phyloP scores from a whole-genome alignment of 805 yeast genomes.

The Candida tammaniensis region DNA sequence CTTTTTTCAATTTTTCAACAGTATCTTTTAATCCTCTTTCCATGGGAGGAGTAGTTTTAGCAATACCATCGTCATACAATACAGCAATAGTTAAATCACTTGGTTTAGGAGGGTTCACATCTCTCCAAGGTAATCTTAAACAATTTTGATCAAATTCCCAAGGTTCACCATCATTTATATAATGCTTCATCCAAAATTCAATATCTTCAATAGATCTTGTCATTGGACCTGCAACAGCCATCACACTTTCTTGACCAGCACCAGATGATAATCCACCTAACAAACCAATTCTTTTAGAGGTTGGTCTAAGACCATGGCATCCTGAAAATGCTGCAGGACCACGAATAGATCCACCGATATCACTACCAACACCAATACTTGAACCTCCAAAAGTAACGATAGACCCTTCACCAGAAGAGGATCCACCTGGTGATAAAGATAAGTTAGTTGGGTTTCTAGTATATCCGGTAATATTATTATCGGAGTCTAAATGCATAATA shows the following conservation, averaged over 20 bases:
- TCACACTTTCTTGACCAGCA: slow-evolving; percentile 64
- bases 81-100: slow-evolving; percentile 55
- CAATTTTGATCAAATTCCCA: slow-evolving; percentile 52
- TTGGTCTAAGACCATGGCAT: slow-evolving; percentile 41
- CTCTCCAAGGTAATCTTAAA: slow-evolving; percentile 53
- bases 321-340: slow-evolving; percentile 45
- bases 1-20: slow-evolving; percentile 51
- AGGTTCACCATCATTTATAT: slow-evolving; percentile 62
- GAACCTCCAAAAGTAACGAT: slow-evolving; percentile 41
- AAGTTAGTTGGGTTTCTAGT: slow-evolving; percentile 38
- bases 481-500: slow-evolving; percentile 42
- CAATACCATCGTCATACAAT: slow-evolving; percentile 61
- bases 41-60: slow-evolving; percentile 67
- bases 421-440: slow-evolving; percentile 41
- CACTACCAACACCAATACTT: slow-evolving; percentile 39
- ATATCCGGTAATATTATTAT: slow-evolving; percentile 38
- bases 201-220: slow-evolving; percentile 63
- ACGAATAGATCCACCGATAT: slow-evolving; percentile 45
- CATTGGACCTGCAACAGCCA: slow-evolving; percentile 68
- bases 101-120: slow-evolving; percentile 39
- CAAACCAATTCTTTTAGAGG: slow-evolving; percentile 32
- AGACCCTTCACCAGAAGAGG: slow-evolving; percentile 45
- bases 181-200: slow-evolving; percentile 63
- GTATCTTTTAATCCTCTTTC: slow-evolving; percentile 53
- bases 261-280: slow-evolving; percentile 52